Percentiles rank a stretch among this genome's conserved stretches.
Evolutionary conservation across 208 protist genomes (phyloP).

Genomic region (Trypanosomatidae sp.): DNA sequence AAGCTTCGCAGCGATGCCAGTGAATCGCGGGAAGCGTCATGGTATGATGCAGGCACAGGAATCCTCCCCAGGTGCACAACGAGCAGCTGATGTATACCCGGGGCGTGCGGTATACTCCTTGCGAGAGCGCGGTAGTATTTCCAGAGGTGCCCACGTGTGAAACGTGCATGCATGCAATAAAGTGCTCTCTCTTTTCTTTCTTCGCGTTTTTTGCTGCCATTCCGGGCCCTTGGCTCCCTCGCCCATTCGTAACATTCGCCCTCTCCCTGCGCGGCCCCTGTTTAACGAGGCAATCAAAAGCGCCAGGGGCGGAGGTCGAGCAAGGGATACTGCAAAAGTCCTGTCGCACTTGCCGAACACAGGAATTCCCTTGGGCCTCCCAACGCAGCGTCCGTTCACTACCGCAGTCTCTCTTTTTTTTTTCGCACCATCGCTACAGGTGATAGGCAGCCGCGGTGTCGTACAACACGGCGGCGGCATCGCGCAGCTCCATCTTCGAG

Average conservation of each 20-base stretch:
- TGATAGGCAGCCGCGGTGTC: slow-evolving; percentile 61
- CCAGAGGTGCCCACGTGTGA: too few relatives aligned
- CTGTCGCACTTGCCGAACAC: background rate
- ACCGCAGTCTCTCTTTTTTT: background rate
- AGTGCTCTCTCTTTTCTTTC: background rate
- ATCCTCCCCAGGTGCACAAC: background rate
- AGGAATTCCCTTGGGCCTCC: background rate
- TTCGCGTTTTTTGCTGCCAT: background rate
- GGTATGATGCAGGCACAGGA: background rate
- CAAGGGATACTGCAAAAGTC: background rate
- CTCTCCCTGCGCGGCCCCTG: background rate
- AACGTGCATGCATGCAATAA: background rate
- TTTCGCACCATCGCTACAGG: background rate
- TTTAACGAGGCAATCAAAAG: background rate
- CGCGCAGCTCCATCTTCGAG: slow-evolving; percentile 38
- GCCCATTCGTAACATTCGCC: background rate
- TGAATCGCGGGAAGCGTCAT: background rate
- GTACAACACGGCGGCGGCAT: slow-evolving; percentile 49
- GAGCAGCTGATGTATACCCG: background rate
- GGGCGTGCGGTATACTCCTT: background rate
- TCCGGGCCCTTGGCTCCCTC: background rate
- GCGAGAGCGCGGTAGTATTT: background rate
- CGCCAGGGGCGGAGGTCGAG: background rate
- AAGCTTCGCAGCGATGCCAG: background rate
- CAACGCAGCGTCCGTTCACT: too few relatives aligned